A percentile compares a stretch with the other conserved stretches of the same genome.
These are phyloP conservation scores for Copromyces sp. DNA, from an alignment of 495 filamentous ascomycete species.

Conservation along the genomic window DNA sequence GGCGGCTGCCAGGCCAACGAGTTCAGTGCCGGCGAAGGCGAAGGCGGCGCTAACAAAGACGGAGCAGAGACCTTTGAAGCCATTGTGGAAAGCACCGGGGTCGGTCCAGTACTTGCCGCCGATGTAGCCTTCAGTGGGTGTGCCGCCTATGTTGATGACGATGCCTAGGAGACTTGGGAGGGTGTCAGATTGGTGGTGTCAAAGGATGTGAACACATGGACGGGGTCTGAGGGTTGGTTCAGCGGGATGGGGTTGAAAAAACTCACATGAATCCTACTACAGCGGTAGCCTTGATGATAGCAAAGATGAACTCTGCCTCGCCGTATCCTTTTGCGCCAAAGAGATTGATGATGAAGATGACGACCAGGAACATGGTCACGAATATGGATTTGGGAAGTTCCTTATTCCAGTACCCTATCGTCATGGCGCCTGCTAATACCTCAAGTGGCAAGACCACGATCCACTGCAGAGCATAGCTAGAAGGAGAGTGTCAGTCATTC, in stretches of 20 bases:
- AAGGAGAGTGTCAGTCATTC: neutral
- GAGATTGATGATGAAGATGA: constrained; percentile 74
- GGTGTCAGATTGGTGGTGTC: constrained; percentile 10
- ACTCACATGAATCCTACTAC: constrained; percentile 83
- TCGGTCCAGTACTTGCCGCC: constrained; percentile 70
- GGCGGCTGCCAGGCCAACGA: constrained; percentile 83
- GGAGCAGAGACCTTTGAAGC: constrained; percentile 89
- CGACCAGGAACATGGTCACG: constrained; percentile 67
- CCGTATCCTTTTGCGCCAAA: constrained; percentile 83
- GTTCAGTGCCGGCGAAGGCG: constrained; percentile 83
- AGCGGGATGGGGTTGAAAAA: constrained; percentile 1
- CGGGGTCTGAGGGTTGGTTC: too few relatives aligned
- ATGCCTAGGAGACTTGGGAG: constrained; percentile 60
- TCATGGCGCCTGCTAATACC: constrained; percentile 82
- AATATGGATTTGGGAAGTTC: constrained; percentile 62
- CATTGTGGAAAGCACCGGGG: constrained; percentile 82
- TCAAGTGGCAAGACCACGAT: constrained; percentile 81
- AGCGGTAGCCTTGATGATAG: constrained; percentile 75
- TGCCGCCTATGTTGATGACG: constrained; percentile 71
- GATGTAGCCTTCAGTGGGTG: constrained; percentile 66
- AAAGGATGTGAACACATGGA: too few relatives aligned
- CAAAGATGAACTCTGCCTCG: constrained; percentile 85
- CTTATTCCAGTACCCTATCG: constrained; percentile 75
- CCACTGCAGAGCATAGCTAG: constrained; percentile 88
- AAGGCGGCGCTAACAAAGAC: constrained; percentile 93